Percentiles rank a stretch among this genome's conserved stretches.
phyloP scores from a whole-genome alignment of 106 monocot species.

The Phalaenopsis equestris region DNA sequence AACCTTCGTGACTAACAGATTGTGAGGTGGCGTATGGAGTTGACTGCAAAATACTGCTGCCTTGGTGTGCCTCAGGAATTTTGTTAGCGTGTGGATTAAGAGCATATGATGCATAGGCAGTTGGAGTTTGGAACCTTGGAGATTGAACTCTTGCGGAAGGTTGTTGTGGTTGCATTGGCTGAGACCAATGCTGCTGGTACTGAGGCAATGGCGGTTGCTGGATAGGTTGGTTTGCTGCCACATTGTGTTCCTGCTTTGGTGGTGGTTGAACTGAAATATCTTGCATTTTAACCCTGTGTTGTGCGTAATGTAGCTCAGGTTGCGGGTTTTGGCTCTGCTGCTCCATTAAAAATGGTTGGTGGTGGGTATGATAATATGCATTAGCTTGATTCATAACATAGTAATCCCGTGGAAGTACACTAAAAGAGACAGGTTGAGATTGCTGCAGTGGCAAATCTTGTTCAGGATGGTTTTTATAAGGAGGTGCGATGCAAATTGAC shows the following conservation, averaged over 20 bases:
- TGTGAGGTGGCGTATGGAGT: not conserved
- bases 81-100: constrained; percentile 24
- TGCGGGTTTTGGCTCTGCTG: constrained; percentile 25
- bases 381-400: constrained; percentile 33
- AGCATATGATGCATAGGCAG: not conserved
- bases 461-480: constrained; percentile 26
- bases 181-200: constrained; percentile 22
- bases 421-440: constrained; percentile 5
- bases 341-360: not conserved
- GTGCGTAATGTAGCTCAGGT: constrained; percentile 37
- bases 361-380: constrained; percentile 25
- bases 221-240: constrained; percentile 17
- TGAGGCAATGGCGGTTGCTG: constrained; percentile 18
- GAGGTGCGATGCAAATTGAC: not conserved
- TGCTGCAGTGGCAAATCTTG: not conserved
- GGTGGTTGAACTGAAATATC: constrained; percentile 19
- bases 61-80: not conserved
- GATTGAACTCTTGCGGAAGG: constrained; percentile 17
- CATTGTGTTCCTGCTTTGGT: not conserved
- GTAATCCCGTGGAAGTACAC: constrained; percentile 24
- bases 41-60: not conserved
- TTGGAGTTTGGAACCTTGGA: constrained; percentile 19
- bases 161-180: not conserved
- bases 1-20: no score
- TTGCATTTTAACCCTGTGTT: constrained; percentile 18